Evolutionary conservation across 768 basidiomycete genomes (phyloP).

Genomic region (Leccinum truebloodii): DNA sequence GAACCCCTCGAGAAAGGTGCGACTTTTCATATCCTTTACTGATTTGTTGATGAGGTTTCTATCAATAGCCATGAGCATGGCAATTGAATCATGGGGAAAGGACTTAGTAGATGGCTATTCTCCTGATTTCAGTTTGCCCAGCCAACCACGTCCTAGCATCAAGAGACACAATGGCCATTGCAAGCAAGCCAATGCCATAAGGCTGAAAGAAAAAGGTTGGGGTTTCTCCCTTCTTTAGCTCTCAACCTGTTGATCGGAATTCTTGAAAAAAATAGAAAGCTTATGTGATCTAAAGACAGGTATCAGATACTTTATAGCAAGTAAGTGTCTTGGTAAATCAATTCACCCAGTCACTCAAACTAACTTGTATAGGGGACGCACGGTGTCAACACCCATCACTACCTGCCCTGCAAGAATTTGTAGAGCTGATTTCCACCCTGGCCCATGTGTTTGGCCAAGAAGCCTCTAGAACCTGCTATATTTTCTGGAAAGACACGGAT

Average conservation of each 20-base stretch:
- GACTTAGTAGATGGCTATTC: no score
- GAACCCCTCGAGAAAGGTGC: conserved; percentile 6
- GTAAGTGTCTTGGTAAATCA: conserved; percentile 2
- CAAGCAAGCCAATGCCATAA: conserved; percentile 8
- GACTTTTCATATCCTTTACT: neutral
- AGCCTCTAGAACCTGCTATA: conserved; percentile 3
- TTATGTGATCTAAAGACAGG: neutral
- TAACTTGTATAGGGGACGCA: neutral
- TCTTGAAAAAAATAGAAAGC: neutral
- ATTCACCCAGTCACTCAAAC: neutral
- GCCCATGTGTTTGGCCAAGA: conserved; percentile 1
- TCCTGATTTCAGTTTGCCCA: neutral
- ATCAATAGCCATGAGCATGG: neutral
- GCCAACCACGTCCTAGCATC: neutral
- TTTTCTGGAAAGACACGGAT: conserved; percentile 21
- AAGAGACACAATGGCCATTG: conserved; percentile 5
- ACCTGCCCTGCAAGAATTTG: conserved; percentile 5
- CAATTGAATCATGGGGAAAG: neutral
- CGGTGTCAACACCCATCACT: conserved; percentile 1
- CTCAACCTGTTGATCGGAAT: neutral
- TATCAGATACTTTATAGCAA: conserved; percentile 15
- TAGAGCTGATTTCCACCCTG: conserved; percentile 3
- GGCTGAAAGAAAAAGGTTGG: conserved; percentile 6
- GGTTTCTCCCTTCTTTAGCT: neutral
- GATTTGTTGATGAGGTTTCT: neutral